phyloP scores from a whole-genome alignment of 306 rosid species.

The Malus sylvestris region DNA sequence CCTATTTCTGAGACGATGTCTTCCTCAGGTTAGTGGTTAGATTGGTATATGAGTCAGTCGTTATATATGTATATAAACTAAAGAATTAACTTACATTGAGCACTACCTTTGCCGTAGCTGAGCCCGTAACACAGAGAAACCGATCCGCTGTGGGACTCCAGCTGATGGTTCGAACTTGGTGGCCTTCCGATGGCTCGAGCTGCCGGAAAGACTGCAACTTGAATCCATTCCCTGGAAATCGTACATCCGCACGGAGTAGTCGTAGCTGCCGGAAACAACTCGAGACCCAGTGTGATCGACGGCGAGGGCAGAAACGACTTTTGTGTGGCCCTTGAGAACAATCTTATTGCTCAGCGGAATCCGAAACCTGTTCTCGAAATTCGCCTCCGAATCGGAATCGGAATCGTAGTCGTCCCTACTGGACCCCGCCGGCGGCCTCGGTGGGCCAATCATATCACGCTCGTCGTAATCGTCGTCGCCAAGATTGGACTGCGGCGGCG shows the following conservation, averaged over 20 bases:
- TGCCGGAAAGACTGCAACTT: slow-evolving; percentile 77
- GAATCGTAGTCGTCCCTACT: slow-evolving; percentile 20
- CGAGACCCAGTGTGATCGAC: slow-evolving; percentile 92
- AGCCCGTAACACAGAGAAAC: slow-evolving; percentile 87
- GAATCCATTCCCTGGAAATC: slow-evolving; percentile 97
- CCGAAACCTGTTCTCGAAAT: slow-evolving; percentile 41
- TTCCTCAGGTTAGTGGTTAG: no score
- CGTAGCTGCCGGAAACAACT: slow-evolving; percentile 90
- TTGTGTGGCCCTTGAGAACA: slow-evolving; percentile 85
- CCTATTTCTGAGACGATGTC: no score
- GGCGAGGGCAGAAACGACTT: slow-evolving; percentile 92
- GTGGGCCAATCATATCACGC: slow-evolving; percentile 58
- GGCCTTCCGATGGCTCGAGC: slow-evolving; percentile 93
- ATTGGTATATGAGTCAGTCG: no score
- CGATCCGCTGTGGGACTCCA: slow-evolving; percentile 95
- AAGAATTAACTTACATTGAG: no score
- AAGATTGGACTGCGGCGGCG: slow-evolving; percentile 16
- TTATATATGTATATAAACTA: no score
- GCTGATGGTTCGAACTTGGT: slow-evolving; percentile 85
- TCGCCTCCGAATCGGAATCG: slow-evolving; percentile 25
- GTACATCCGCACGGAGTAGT: slow-evolving; percentile 77
- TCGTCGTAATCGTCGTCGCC: slow-evolving; percentile 15
- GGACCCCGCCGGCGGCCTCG: slow-evolving; percentile 37
- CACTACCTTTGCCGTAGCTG: slow-evolving; percentile 86
- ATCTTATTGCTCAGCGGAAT: slow-evolving; percentile 91